phyloP scores from a whole-genome alignment of 148 eudicot species.

The Rhododendron williamsianum region DNA sequence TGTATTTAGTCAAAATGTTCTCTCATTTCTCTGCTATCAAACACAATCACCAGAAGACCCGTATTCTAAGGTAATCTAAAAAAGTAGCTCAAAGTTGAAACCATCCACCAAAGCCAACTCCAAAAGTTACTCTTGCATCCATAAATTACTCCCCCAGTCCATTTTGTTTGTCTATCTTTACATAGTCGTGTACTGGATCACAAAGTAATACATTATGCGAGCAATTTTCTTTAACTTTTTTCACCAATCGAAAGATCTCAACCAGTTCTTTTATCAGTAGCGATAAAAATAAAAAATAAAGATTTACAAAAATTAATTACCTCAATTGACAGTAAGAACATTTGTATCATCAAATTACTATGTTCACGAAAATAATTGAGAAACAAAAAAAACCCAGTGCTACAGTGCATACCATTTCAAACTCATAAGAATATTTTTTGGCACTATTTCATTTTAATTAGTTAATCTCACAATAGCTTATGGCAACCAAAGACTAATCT shows the following conservation, averaged over 20 bases:
- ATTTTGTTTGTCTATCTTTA: background rate
- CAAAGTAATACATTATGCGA: background rate
- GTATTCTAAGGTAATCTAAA: background rate
- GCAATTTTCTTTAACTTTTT: background rate
- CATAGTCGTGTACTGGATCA: too few relatives aligned
- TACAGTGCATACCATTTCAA: background rate
- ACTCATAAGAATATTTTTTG: background rate
- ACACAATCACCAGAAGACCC: background rate
- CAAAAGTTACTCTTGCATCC: background rate
- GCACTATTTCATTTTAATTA: too few relatives aligned
- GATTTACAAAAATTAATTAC: background rate
- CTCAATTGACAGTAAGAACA: background rate
- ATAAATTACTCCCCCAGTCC: background rate
- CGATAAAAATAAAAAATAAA: background rate
- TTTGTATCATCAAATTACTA: background rate
- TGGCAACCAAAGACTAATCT: background rate
- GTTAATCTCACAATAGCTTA: too few relatives aligned
- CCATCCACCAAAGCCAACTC: background rate
- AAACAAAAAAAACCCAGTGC: background rate
- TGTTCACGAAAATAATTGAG: background rate
- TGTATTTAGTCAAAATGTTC: background rate
- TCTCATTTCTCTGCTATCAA: background rate
- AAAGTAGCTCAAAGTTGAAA: background rate
- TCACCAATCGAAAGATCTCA: background rate
- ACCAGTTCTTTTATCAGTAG: background rate